Evolutionary conservation across 352 stramenopile genomes (phyloP).

Genomic region (Poterioochromonas sp.): DNA sequence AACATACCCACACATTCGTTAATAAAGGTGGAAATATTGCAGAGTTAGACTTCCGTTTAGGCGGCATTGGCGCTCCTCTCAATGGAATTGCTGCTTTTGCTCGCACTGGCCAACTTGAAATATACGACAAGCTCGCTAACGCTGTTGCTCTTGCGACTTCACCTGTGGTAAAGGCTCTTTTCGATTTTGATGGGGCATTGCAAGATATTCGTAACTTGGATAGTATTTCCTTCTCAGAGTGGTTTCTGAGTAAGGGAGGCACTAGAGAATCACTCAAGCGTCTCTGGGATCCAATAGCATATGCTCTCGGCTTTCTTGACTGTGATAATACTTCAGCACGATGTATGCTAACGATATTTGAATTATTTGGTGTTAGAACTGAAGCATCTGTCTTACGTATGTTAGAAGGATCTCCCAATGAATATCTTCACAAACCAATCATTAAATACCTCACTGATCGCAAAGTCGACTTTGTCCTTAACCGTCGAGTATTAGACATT

Average conservation of each 20-base stretch:
- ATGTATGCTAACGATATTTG: slow-evolving; percentile 74
- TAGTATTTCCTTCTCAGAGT: slow-evolving; percentile 70
- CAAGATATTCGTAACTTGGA: slow-evolving; percentile 62
- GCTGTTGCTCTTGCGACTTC: slow-evolving; percentile 60
- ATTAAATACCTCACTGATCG: slow-evolving; percentile 66
- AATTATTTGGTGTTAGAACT: slow-evolving; percentile 67
- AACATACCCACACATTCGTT: slow-evolving; percentile 70
- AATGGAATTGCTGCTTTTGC: slow-evolving; percentile 63
- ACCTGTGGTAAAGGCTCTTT: slow-evolving; percentile 64
- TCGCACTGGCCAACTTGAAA: slow-evolving; percentile 53
- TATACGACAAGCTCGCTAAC: slow-evolving; percentile 66
- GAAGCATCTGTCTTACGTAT: slow-evolving; percentile 69
- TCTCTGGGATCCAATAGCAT: slow-evolving; percentile 74
- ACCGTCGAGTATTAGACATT: slow-evolving; percentile 52
- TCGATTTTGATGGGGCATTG: slow-evolving; percentile 72
- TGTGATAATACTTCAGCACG: slow-evolving; percentile 68
- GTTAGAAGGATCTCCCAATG: slow-evolving; percentile 66
- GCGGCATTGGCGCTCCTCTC: slow-evolving; percentile 62
- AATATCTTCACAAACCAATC: slow-evolving; percentile 70
- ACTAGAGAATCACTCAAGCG: slow-evolving; percentile 58
- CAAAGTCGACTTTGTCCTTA: slow-evolving; percentile 59
- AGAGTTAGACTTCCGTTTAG: slow-evolving; percentile 63
- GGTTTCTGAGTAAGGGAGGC: slow-evolving; percentile 58
- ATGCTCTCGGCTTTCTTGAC: slow-evolving; percentile 70
- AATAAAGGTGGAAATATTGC: slow-evolving; percentile 63